A percentile compares a stretch with the other conserved stretches of the same genome.
These are phyloP conservation scores for Sclerospora graminicola DNA, from an alignment of 352 stramenopile genomes.

Conservation along the genomic window DNA sequence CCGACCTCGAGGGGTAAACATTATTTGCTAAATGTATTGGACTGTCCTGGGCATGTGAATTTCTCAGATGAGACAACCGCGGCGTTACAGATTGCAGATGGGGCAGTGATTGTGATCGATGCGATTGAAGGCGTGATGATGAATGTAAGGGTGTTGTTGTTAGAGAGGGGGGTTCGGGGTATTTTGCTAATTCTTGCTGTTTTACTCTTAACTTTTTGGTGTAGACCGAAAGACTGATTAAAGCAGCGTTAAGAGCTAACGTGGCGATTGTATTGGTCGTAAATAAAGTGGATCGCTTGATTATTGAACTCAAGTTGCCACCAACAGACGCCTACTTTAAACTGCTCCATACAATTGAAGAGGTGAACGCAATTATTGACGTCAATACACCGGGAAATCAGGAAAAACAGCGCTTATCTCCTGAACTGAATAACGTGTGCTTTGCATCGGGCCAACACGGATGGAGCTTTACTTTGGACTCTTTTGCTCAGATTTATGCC, in stretches of 20 bases:
- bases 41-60: slow-evolving; percentile 96
- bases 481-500: slow-evolving; percentile 87
- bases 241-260: slow-evolving; percentile 86
- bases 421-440: slow-evolving; percentile 93
- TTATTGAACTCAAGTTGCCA: slow-evolving; percentile 97
- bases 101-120: slow-evolving; percentile 94
- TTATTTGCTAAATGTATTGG: slow-evolving; percentile 93
- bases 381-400: slow-evolving; percentile 39
- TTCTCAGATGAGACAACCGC: slow-evolving; percentile 95
- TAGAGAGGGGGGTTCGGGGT: neutral
- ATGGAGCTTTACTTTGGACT: slow-evolving; percentile 96
- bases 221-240: slow-evolving; percentile 92
- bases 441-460: slow-evolving; percentile 95
- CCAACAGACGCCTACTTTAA: slow-evolving; percentile 98
- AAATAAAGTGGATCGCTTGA: slow-evolving; percentile 98
- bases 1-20: slow-evolving; percentile 91
- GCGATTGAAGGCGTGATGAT: slow-evolving; percentile 97
- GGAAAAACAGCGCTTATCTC: slow-evolving; percentile 72
- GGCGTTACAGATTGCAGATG: slow-evolving; percentile 90
- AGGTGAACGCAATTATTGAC: slow-evolving; percentile 90
- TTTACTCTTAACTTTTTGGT: slow-evolving; percentile 1
- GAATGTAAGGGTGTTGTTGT: slow-evolving; percentile 39
- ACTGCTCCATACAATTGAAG: slow-evolving; percentile 93
- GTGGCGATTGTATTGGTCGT: slow-evolving; percentile 89
- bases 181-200: slow-evolving; percentile 6